Base-by-base conservation (phyloP, 257 asterid species). In the Fraxinus excelsior region DNA sequence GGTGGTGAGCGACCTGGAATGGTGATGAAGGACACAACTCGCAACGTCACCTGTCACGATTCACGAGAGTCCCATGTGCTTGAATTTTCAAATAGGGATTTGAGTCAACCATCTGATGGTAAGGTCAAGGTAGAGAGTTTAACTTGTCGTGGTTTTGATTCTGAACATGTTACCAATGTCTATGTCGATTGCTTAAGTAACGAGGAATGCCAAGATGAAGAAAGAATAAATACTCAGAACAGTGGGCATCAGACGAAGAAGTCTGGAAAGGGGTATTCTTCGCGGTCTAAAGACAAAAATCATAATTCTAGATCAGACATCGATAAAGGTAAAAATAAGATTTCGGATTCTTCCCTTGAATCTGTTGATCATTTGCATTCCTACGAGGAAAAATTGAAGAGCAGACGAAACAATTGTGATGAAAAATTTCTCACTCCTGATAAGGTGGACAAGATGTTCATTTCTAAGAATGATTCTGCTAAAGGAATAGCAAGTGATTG, bases 241-340 rank as follows among this genome's bases (percentile, higher is more conserved):
- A 83, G 62, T 81, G 92, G 85, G 71, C 82, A 76, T 70, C 83
- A 78, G 74, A 68, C 86, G 31, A 90, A 82, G 84, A 92, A 90
- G 86, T 80, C 91, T 71, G 96, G 87, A 74, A 92, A 87, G 82
- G 90, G 85, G 34, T 75, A 65, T 70, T 88, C 92, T 79, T 89
- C 94, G 60, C 88, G 86, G 76, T 83, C 86, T 58, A 93, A 89
- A 85, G 97, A 89, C 70, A 87, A 85, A 79, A 76, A 37, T 81
- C 76, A 74, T 82, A 81, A 86, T 74, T 86, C 87, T 78, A 89
- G 80, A 80, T 79, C 88, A 79, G 94, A 85, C 72, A 37, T 84
- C 49, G 93, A 83, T 46, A 83, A 80, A 84, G 83, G 82, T 53
- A 84, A 81, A 70, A 81, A 29, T 51, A 91, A 82, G 84, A 83